phyloP scores from a whole-genome alignment of 1,139 yeast species.

The Kurtzmaniella quercitrusa region DNA sequence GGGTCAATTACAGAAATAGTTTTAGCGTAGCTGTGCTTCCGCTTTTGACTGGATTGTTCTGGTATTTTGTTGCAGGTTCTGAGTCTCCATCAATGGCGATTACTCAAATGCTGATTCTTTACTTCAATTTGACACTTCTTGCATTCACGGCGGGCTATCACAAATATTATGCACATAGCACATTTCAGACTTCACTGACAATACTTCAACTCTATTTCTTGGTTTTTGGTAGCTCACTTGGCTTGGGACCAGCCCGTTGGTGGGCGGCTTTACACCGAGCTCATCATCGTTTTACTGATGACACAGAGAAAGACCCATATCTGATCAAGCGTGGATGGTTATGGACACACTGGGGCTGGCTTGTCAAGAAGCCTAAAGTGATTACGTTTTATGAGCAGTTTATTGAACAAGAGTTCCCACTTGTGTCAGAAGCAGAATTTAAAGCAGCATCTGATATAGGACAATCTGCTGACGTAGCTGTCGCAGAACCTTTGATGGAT shows the following conservation, averaged over 20 bases:
- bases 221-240: slow-evolving; percentile 55
- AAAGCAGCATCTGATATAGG: not conserved
- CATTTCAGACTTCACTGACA: slow-evolving; percentile 38
- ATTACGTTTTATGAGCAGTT: slow-evolving; percentile 30
- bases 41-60: slow-evolving; percentile 19
- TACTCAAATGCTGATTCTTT: slow-evolving; percentile 15
- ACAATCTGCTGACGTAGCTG: too few relatives aligned
- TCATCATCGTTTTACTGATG: slow-evolving; percentile 63
- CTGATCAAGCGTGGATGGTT: slow-evolving; percentile 54
- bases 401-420: slow-evolving; percentile 43
- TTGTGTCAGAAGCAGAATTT: not conserved
- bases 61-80: slow-evolving; percentile 9
- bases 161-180: slow-evolving; percentile 51
- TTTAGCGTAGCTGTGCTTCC: slow-evolving; percentile 35
- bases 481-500: too few relatives aligned
- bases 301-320: slow-evolving; percentile 67
- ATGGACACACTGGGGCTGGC: slow-evolving; percentile 67
- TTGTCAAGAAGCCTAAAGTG: slow-evolving; percentile 48
- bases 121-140: slow-evolving; percentile 36
- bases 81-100: not conserved
- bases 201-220: slow-evolving; percentile 43
- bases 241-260: slow-evolving; percentile 57
- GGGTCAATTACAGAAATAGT: slow-evolving; percentile 31
- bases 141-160: slow-evolving; percentile 45
- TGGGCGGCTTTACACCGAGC: slow-evolving; percentile 69